phyloP scores from a whole-genome alignment of 768 basidiomycete genomes.

The Boletus rubescentipes region DNA sequence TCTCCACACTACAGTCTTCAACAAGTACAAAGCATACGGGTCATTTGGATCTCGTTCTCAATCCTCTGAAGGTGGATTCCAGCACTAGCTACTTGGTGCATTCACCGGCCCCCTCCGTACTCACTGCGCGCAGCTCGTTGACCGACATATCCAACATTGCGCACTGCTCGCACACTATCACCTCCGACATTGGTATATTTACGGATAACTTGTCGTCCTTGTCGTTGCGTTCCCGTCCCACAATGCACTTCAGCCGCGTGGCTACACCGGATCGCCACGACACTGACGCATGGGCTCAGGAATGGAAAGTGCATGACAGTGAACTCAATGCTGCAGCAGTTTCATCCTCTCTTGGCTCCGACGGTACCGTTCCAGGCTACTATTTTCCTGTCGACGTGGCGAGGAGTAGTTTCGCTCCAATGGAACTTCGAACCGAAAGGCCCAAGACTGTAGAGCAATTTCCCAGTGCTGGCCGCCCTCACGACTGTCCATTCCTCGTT shows the following conservation, averaged over 20 bases:
- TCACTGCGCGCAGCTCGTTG: constrained; percentile 5
- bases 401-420: background rate
- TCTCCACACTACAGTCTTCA: constrained; percentile 2
- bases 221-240: constrained; percentile 9
- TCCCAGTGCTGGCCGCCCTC: background rate
- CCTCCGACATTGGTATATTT: background rate
- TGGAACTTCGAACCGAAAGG: constrained; percentile 5
- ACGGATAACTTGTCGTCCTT: constrained; percentile 1
- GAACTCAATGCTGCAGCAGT: constrained; percentile 5
- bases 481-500: constrained; percentile 3
- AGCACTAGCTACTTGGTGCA: constrained; percentile 7
- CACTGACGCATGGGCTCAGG: constrained; percentile 21
- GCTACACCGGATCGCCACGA: constrained; percentile 26
- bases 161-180: background rate
- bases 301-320: constrained; percentile 9
- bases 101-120: constrained; percentile 8
- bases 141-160: constrained; percentile 8
- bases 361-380: background rate
- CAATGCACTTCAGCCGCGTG: constrained; percentile 20
- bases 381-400: background rate
- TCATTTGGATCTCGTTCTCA: background rate
- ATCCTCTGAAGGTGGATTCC: constrained; percentile 2
- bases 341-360: constrained; percentile 12
- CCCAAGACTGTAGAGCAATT: background rate
- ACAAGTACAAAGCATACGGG: background rate